Conservation (phyloP, 257 asterid genomes). For the Solanum acaule region DNA sequence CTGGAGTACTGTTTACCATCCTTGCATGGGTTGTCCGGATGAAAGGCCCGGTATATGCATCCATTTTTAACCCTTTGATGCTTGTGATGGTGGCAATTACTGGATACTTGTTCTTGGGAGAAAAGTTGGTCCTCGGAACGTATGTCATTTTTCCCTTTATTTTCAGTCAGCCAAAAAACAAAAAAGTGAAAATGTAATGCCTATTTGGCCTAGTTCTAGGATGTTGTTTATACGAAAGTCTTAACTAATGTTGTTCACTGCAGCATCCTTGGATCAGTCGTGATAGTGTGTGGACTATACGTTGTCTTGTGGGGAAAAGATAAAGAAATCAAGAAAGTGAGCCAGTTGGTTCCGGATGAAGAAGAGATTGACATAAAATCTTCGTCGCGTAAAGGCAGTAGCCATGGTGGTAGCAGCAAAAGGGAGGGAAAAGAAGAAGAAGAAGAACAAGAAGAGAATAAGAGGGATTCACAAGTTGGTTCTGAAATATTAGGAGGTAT, state of each 20-base stretch:
- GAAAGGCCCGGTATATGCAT: slow-evolving; percentile 69
- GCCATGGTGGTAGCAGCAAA: neutral
- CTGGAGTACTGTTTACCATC: slow-evolving; percentile 41
- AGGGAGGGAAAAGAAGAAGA: neutral
- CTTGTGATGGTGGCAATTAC: slow-evolving; percentile 59
- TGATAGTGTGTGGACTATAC: slow-evolving; percentile 46
- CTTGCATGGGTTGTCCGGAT: slow-evolving; percentile 40
- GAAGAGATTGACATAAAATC: neutral
- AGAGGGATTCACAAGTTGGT: neutral
- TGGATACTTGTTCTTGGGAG: slow-evolving; percentile 47
- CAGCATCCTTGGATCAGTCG: slow-evolving; percentile 53
- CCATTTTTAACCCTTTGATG: slow-evolving; percentile 53
- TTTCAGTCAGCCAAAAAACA: neutral
- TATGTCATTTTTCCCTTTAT: neutral
- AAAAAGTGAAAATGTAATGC: neutral
- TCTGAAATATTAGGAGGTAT: slow-evolving; percentile 4
- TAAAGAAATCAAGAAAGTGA: slow-evolving; percentile 34
- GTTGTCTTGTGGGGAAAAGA: slow-evolving; percentile 61
- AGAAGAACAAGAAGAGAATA: neutral
- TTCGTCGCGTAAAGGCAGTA: neutral
- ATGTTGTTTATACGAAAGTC: neutral
- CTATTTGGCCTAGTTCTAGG: neutral
- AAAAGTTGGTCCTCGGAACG: slow-evolving; percentile 59
- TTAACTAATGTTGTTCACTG: neutral
- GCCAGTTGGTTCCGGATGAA: slow-evolving; percentile 16